A percentile compares a stretch with the other conserved stretches of the same genome.
These are phyloP conservation scores for Alternaria metachromatica DNA, from an alignment of 2,329 filamentous ascomycete species.

Conservation along the genomic window DNA sequence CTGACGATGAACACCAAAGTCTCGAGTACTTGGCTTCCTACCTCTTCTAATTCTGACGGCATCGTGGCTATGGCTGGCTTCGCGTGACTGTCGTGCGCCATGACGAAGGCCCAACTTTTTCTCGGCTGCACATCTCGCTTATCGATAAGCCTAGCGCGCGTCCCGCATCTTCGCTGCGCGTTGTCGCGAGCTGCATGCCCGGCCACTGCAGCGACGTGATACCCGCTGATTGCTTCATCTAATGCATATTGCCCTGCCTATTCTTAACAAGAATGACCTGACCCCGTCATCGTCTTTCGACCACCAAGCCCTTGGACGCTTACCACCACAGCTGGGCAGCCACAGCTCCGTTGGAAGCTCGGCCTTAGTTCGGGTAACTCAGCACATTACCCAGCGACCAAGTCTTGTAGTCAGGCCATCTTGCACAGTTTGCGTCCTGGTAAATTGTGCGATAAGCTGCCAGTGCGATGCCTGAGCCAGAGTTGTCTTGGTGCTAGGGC, in stretches of 20 bases:
- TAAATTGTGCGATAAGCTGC: neutral
- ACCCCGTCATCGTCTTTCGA: neutral
- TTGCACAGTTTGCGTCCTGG: neutral
- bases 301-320: neutral
- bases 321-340: neutral
- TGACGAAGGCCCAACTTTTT: conserved; percentile 37
- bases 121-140: conserved; percentile 32
- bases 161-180: conserved; percentile 5
- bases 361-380: neutral
- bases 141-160: conserved; percentile 41
- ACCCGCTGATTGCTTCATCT: conserved; percentile 10
- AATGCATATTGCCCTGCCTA: conserved; percentile 9
- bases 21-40: conserved; percentile 18
- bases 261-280: conserved; percentile 3
- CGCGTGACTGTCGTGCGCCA: conserved; percentile 16
- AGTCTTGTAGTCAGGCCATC: neutral
- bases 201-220: conserved; percentile 7
- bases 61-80: conserved; percentile 41
- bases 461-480: neutral
- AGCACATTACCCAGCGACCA: conserved; percentile 1
- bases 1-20: neutral
- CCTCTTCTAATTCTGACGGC: conserved; percentile 60
- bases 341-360: neutral
- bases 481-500: conserved; percentile 12
- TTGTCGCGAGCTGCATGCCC: conserved; percentile 7